Conservation (phyloP, 2,329 filamentous ascomycete species). For the Fusarium poae region DNA sequence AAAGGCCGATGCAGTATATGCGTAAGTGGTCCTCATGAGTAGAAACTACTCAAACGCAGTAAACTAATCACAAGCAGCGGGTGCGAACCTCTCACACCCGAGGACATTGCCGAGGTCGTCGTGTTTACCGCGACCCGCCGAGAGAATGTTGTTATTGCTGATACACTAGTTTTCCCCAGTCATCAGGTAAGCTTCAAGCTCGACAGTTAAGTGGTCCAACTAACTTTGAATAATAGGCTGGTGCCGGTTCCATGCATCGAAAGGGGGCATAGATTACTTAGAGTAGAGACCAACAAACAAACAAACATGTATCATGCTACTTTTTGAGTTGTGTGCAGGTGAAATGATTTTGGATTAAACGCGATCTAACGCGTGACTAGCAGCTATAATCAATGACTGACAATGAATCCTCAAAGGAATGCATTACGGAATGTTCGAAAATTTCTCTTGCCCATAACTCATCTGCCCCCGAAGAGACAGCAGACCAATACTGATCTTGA, state of each 20-base stretch:
- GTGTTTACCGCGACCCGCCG: slow-evolving; percentile 86
- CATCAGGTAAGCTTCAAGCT: slow-evolving; percentile 74
- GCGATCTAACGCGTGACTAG: neutral
- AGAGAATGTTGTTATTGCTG: slow-evolving; percentile 92
- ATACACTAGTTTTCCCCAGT: slow-evolving; percentile 87
- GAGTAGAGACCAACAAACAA: slow-evolving; percentile 14
- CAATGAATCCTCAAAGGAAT: neutral
- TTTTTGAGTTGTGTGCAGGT: neutral
- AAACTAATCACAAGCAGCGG: slow-evolving; percentile 63
- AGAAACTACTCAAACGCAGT: neutral
- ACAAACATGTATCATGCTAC: neutral
- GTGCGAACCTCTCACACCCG: slow-evolving; percentile 85
- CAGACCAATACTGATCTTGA: slow-evolving; percentile 44
- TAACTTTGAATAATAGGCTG: slow-evolving; percentile 47
- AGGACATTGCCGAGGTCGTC: slow-evolving; percentile 91
- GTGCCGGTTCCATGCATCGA: slow-evolving; percentile 52
- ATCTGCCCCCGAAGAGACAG: slow-evolving; percentile 49
- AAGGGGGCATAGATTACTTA: slow-evolving; percentile 34
- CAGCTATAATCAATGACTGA: neutral
- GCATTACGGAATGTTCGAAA: slow-evolving; percentile 54
- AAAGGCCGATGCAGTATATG: slow-evolving; percentile 92
- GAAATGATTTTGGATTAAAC: neutral
- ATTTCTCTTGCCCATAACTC: slow-evolving; percentile 59
- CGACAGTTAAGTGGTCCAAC: neutral
- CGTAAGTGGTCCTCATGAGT: slow-evolving; percentile 63